phyloP scores from a whole-genome alignment of 345 rosid species.

The Lumnitzera littorea region DNA sequence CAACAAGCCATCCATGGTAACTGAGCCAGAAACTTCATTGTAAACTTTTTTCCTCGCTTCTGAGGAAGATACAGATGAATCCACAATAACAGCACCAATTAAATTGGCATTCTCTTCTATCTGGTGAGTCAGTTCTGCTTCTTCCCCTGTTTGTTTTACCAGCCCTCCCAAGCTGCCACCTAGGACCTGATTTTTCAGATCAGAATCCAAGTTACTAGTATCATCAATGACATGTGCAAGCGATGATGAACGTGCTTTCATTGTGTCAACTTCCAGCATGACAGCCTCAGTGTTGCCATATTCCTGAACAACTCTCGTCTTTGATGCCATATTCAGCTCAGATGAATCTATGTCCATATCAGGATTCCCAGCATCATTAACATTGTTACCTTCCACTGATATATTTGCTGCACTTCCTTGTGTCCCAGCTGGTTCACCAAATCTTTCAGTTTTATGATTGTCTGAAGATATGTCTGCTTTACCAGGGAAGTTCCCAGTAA shows the following conservation, averaged over 20 bases:
- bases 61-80: background rate
- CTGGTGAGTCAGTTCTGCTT: constrained; percentile 5
- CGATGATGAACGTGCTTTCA: background rate
- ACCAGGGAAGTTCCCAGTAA: too few relatives aligned
- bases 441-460: too few relatives aligned
- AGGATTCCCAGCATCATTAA: too few relatives aligned
- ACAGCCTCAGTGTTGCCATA: too few relatives aligned
- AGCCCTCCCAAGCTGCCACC: background rate
- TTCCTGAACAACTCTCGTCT: too few relatives aligned
- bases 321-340: too few relatives aligned
- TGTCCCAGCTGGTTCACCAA: too few relatives aligned
- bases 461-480: too few relatives aligned
- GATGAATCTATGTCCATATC: too few relatives aligned
- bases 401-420: too few relatives aligned
- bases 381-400: too few relatives aligned
- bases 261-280: too few relatives aligned
- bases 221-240: background rate
- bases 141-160: constrained; percentile 7
- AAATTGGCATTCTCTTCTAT: background rate
- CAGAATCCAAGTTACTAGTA: background rate
- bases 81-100: background rate
- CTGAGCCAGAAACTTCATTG: background rate
- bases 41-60: background rate
- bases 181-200: constrained; percentile 1
- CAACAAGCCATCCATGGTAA: background rate